phyloP scores from a whole-genome alignment of 2,329 filamentous ascomycete species.

The Epichloe uncinata region DNA sequence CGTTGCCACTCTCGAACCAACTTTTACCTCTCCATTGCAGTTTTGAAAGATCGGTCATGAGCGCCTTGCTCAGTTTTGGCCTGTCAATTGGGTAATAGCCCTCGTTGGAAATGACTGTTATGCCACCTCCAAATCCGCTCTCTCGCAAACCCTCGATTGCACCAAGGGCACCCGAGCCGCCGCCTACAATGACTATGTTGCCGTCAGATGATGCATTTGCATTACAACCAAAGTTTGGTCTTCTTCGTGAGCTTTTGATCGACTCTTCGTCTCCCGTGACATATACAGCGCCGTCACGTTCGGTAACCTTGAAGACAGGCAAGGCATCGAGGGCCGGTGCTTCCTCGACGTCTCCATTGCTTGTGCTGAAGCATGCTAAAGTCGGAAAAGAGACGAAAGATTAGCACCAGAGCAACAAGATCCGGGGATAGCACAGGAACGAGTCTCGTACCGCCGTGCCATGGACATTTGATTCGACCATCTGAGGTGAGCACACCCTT shows the following conservation, averaged over 20 bases:
- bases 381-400: not conserved
- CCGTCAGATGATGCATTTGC: conserved; percentile 24
- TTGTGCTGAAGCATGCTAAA: conserved; percentile 79
- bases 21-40: conserved; percentile 61
- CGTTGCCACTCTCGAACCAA: conserved; percentile 56
- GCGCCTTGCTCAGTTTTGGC: conserved; percentile 88
- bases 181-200: conserved; percentile 74
- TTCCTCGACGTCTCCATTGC: conserved; percentile 87
- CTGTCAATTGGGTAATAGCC: conserved; percentile 82
- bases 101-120: conserved; percentile 77
- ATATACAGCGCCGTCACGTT: conserved; percentile 75
- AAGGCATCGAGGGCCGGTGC: conserved; percentile 83
- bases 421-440: not conserved
- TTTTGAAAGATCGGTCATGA: conserved; percentile 70
- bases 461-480: conserved; percentile 81
- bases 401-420: conserved; percentile 1
- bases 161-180: conserved; percentile 74
- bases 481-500: conserved; percentile 74
- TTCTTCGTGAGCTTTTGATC: conserved; percentile 64
- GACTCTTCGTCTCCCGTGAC: conserved; percentile 65
- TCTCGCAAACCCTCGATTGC: conserved; percentile 71
- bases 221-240: conserved; percentile 60
- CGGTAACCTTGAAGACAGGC: conserved; percentile 64
- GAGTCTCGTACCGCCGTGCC: conserved; percentile 70
- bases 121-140: conserved; percentile 62